These are phyloP conservation scores for Aspergillus incahuasiensis DNA, from an alignment of 495 filamentous ascomycete genomes.

Conservation along the genomic window DNA sequence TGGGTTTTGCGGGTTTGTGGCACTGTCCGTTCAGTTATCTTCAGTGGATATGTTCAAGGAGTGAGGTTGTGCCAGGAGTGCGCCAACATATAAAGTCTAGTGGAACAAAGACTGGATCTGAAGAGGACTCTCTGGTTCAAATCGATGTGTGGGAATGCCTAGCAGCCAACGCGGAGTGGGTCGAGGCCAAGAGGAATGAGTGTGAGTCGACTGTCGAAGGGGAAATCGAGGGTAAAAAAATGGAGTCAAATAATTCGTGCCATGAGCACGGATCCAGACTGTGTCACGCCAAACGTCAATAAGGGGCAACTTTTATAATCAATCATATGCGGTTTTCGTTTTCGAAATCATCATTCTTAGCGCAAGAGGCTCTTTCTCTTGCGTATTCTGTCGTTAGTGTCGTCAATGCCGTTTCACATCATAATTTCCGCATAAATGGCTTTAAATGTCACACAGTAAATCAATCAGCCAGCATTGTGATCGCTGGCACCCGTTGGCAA, in stretches of 20 bases:
- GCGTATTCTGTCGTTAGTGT: conserved; percentile 31
- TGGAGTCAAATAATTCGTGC: conserved; percentile 1
- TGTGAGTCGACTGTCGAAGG: not conserved
- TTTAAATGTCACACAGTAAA: conserved; percentile 19
- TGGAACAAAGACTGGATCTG: not conserved
- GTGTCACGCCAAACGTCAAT: conserved; percentile 5
- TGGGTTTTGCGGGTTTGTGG: not conserved
- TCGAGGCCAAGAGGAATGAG: conserved; percentile 3
- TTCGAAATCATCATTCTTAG: conserved; percentile 11
- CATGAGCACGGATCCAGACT: conserved; percentile 4
- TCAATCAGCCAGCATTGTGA: conserved; percentile 28
- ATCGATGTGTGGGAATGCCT: not conserved
- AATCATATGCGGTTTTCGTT: conserved; percentile 2
- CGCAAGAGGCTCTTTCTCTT: conserved; percentile 18
- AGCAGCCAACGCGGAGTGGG: not conserved
- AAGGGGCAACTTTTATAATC: conserved; percentile 10
- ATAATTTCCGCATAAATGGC: conserved; percentile 16
- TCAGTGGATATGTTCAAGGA: conserved; percentile 11
- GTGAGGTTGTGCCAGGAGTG: not conserved
- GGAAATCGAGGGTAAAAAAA: conserved; percentile 9
- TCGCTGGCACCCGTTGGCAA: conserved; percentile 3
- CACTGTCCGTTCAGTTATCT: not conserved
- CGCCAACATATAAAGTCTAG: not conserved
- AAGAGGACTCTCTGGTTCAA: not conserved
- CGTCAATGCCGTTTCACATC: conserved; percentile 39